Conservation (phyloP, 1,284 basidiomycete species). For the Naganishia sp. region DNA sequence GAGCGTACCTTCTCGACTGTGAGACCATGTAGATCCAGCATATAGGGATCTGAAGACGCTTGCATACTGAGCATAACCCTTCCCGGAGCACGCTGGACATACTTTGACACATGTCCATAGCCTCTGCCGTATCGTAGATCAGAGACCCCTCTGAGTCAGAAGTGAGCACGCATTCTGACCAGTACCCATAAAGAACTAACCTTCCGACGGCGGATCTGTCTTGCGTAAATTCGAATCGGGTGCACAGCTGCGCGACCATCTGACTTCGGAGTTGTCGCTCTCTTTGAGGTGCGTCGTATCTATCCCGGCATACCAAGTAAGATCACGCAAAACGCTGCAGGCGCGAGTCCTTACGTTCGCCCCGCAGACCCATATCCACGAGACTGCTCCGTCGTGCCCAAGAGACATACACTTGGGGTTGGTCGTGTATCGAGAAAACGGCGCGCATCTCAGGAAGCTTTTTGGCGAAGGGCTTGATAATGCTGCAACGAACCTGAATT, state of each 20-base stretch:
- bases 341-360: slow-evolving; percentile 49
- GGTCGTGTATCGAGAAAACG: slow-evolving; percentile 57
- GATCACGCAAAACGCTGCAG: not conserved
- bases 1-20: slow-evolving; percentile 42
- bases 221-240: slow-evolving; percentile 46
- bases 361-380: slow-evolving; percentile 51
- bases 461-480: slow-evolving; percentile 48
- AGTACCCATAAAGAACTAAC: not conserved
- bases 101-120: slow-evolving; percentile 51
- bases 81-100: slow-evolving; percentile 21
- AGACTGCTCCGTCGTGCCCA: slow-evolving; percentile 52
- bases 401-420: slow-evolving; percentile 56
- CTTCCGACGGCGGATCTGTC: slow-evolving; percentile 29
- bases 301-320: slow-evolving; percentile 14
- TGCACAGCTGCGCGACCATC: slow-evolving; percentile 45
- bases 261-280: slow-evolving; percentile 43
- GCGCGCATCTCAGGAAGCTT: slow-evolving; percentile 51
- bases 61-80: not conserved
- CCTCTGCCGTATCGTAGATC: slow-evolving; percentile 49
- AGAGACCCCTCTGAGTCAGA: slow-evolving; percentile 30
- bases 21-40: slow-evolving; percentile 50
- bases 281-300: slow-evolving; percentile 48
- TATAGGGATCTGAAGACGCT: slow-evolving; percentile 44
- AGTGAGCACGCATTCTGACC: not conserved
- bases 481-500: slow-evolving; percentile 30